Evolutionary conservation across 805 yeast genomes (phyloP).

Genomic region (Sugiyamaella lignohabitans): DNA sequence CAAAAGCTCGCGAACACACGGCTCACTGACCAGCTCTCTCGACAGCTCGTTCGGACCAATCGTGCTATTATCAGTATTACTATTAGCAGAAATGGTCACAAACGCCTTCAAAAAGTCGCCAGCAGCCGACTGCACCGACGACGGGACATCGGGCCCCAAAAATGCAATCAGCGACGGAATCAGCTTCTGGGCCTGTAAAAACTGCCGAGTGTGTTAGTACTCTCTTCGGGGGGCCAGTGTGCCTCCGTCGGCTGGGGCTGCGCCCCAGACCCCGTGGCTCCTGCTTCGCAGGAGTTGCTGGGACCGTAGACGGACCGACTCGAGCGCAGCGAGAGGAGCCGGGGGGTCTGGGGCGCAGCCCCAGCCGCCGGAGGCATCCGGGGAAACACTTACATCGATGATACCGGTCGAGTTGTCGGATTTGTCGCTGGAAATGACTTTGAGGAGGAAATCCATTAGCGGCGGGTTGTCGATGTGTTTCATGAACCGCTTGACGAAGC

Average conservation of each 20-base stretch:
- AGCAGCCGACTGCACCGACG: constrained; percentile 83
- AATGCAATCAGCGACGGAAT: constrained; percentile 67
- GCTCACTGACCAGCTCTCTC: constrained; percentile 77
- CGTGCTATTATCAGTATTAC: constrained; percentile 80
- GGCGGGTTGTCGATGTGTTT: constrained; percentile 89
- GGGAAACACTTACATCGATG: constrained; percentile 42
- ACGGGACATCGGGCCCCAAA: constrained; percentile 58
- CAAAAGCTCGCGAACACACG: constrained; percentile 60
- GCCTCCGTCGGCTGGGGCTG: background rate
- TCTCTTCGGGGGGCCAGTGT: background rate
- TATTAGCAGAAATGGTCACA: constrained; percentile 89
- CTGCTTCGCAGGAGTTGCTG: background rate
- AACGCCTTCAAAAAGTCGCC: constrained; percentile 94
- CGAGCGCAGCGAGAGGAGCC: no score
- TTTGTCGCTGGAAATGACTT: constrained; percentile 88
- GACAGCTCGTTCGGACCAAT: constrained; percentile 95
- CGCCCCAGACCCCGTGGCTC: background rate
- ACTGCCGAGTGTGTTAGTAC: constrained; percentile 12
- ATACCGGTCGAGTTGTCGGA: constrained; percentile 85
- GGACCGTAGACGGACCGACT: no score
- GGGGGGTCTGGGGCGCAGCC: no score
- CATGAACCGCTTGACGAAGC: constrained; percentile 73
- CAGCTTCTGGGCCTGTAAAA: constrained; percentile 63
- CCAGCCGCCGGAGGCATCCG: background rate
- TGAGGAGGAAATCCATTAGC: constrained; percentile 83